These are phyloP conservation scores for Plasmodium berghei DNA, from an alignment of 169 alveolate species.

Conservation along the genomic window DNA sequence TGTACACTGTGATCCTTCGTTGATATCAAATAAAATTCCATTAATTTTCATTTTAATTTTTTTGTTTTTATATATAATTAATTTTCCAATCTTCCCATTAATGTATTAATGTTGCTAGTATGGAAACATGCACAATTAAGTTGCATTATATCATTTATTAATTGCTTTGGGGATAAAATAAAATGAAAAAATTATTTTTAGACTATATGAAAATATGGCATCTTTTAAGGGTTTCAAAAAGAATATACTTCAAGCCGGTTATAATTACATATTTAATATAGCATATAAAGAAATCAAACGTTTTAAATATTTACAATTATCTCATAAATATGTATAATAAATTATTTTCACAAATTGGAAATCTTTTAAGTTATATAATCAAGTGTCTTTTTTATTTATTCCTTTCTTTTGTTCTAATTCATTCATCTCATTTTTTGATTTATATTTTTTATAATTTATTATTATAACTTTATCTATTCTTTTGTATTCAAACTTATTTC, in stretches of 20 bases:
- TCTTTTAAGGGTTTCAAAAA: conserved; percentile 13
- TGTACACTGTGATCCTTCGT: conserved; percentile 75
- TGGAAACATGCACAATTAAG: conserved; percentile 22
- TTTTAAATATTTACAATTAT: conserved; percentile 13
- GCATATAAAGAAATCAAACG: conserved; percentile 33
- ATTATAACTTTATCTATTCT: too few relatives aligned
- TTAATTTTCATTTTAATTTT: conserved; percentile 74
- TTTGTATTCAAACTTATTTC: too few relatives aligned
- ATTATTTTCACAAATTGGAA: background rate
- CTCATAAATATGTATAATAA: conserved; percentile 16
- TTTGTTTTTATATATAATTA: conserved; percentile 72
- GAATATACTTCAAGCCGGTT: background rate
- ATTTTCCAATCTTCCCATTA: conserved; percentile 72
- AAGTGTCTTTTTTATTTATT: background rate
- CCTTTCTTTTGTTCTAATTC: conserved; percentile 1
- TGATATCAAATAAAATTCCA: conserved; percentile 58
- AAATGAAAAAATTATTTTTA: conserved; percentile 8
- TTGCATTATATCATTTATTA: conserved; percentile 32
- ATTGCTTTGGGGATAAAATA: conserved; percentile 3
- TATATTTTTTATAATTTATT: too few relatives aligned
- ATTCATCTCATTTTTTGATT: too few relatives aligned
- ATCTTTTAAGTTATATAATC: conserved; percentile 9
- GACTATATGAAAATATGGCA: background rate
- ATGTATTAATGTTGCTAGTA: conserved; percentile 37
- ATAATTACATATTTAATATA: conserved; percentile 15